Base-by-base conservation (phyloP, 495 filamentous ascomycete genomes). In the Lasiosphaeria ovina region DNA sequence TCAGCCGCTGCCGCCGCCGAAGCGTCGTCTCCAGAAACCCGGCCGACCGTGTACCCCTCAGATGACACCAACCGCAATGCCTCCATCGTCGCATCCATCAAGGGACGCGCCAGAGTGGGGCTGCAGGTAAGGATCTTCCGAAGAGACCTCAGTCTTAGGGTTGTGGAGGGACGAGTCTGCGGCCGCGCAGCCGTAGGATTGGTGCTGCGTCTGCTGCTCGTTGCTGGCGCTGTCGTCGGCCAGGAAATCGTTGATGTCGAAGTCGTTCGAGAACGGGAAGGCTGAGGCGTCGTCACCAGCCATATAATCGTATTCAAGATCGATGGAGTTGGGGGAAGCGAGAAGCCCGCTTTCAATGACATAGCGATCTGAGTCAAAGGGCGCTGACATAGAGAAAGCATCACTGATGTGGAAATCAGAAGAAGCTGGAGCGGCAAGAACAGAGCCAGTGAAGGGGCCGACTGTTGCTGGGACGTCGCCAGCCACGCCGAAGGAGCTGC, bases 31-130 rank as follows among this genome's bases (percentile, higher is more conserved):
- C 62, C 67, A 54, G 73, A 73, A 75, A 70, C 70, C 73, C 64
- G 72, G 64, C 70, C 69, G 58, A 72, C 76, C 62, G 70, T 61
- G 66, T 62, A 59, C 64, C 72, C 75, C 69, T 82, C 74, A 82
- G 80, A 77, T 56, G 66, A 69, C 72, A 75, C 80, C 78, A 77
- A 83, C 81, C 81, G 90, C 90, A 91, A 89, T 83, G 84, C 87
- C 84, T 78, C 83, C 85, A 88, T 85, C 87, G 90, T 93, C 89
- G 90, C 90, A 90, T 90, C 88, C 86, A 82, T 83, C 76, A 89
- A 83, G 74, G 88, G 90, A 89, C 89, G 90, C 90, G 90, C 90
- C 89, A 90, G 84, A 77, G 83, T 84, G 84, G 88, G 89, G 89
- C 88, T 93, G 90, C 90, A 88, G 82, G 88, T 88, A 77, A 79